These are phyloP conservation scores for Pseudopediastrum boryanum DNA, from an alignment of 139 green algal species.

Conservation along the genomic window DNA sequence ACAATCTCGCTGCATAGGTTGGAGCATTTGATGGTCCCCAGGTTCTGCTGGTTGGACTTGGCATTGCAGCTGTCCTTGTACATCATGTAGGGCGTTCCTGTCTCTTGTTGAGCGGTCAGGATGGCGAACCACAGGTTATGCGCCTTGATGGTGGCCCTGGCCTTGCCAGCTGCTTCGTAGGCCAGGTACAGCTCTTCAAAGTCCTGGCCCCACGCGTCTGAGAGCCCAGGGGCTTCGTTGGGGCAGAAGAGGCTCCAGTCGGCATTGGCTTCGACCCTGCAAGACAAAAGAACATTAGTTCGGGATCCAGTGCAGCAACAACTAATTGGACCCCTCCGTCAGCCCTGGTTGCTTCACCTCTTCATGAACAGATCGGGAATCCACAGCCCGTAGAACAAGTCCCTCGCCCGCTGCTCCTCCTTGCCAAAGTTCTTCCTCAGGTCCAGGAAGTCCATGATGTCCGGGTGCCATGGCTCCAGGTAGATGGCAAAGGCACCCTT, in stretches of 20 bases:
- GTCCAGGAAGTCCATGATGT: constrained; percentile 98
- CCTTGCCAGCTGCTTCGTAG: constrained; percentile 82
- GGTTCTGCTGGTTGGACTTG: constrained; percentile 94
- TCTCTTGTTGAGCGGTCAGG: constrained; percentile 98
- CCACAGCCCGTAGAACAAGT: constrained; percentile 99
- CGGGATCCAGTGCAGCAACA: no score
- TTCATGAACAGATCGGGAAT: constrained; percentile 97
- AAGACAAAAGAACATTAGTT: no score
- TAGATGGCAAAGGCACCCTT: constrained; percentile 98
- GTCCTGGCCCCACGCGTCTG: constrained; percentile 93
- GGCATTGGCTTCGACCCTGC: constrained; percentile 81
- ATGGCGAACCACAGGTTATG: constrained; percentile 99
- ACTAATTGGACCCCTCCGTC: neutral
- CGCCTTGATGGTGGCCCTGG: constrained; percentile 81
- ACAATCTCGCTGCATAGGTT: constrained; percentile 99
- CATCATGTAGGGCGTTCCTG: constrained; percentile 99
- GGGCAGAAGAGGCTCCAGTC: constrained; percentile 98
- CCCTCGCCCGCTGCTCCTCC: constrained; percentile 91
- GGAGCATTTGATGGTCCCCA: constrained; percentile 97
- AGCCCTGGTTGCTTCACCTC: constrained; percentile 36
- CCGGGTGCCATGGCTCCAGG: constrained; percentile 97
- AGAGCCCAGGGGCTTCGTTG: constrained; percentile 94
- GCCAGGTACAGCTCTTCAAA: constrained; percentile 88
- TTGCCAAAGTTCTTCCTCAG: constrained; percentile 99
- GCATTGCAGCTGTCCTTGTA: constrained; percentile 98